Conservation (phyloP, 2,329 filamentous ascomycete genomes). For the Sporothrix globosa region DNA sequence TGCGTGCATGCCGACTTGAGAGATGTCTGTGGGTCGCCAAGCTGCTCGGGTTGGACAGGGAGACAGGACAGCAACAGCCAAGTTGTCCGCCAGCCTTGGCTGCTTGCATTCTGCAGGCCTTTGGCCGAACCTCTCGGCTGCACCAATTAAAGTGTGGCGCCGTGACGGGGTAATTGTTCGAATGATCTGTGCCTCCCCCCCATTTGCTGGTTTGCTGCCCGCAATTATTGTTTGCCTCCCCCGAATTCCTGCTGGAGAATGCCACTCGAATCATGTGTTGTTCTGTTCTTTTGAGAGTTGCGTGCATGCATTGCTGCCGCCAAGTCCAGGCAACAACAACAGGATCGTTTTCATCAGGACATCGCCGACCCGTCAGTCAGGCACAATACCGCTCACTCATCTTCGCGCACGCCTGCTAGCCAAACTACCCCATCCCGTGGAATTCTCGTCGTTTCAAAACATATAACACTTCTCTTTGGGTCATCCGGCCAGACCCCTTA, state of each 20-base stretch:
- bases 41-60: background rate
- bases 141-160: conserved; percentile 17
- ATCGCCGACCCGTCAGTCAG: background rate
- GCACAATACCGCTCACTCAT: background rate
- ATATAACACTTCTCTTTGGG: background rate
- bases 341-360: background rate
- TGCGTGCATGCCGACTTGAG: background rate
- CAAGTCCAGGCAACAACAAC: background rate
- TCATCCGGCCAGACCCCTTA: conserved; percentile 16
- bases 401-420: background rate
- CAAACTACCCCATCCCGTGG: background rate
- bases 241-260: background rate
- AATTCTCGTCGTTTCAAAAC: conserved; percentile 10
- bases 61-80: background rate
- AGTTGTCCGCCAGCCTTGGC: conserved; percentile 20
- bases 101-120: background rate
- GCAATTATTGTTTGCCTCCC: background rate
- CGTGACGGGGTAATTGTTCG: background rate
- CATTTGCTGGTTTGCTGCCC: background rate
- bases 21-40: conserved; percentile 9
- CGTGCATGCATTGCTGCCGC: background rate
- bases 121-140: background rate
- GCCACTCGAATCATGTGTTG: background rate
- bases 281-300: background rate
- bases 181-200: conserved; percentile 7